Evolutionary conservation across 176 grass and related monocot genomes (phyloP).

Genomic region (Rhynchospora pubera): DNA sequence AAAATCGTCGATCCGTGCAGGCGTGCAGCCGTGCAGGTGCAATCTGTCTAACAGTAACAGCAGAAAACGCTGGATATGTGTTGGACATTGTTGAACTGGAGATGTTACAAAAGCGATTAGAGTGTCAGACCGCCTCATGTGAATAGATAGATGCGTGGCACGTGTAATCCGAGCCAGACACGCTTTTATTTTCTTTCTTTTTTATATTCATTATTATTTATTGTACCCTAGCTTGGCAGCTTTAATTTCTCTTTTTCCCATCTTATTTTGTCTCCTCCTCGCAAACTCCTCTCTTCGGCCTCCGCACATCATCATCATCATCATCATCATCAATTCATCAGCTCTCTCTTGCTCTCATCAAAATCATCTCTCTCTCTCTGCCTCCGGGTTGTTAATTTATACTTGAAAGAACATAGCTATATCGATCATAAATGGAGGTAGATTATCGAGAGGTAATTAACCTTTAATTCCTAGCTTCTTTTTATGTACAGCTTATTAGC

Average conservation of each 20-base stretch:
- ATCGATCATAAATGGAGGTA: constrained; percentile 41
- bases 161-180: constrained; percentile 41
- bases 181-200: neutral
- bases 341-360: neutral
- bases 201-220: neutral
- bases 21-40: too few relatives aligned
- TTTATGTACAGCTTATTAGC: neutral
- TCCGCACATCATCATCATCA: neutral
- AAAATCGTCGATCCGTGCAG: too few relatives aligned
- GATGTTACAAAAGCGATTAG: neutral
- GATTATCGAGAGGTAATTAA: constrained; percentile 64
- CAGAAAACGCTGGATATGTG: neutral
- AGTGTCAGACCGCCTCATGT: neutral
- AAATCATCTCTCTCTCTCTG: neutral
- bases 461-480: neutral
- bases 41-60: too few relatives aligned
- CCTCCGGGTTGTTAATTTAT: neutral
- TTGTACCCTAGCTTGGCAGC: neutral
- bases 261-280: neutral
- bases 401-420: neutral
- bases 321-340: neutral
- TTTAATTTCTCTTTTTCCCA: constrained; percentile 1
- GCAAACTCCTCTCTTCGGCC: neutral
- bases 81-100: neutral
- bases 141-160: constrained; percentile 22